phyloP scores from a whole-genome alignment of 257 asterid genomes.

The Nyctanthes arbortristis region DNA sequence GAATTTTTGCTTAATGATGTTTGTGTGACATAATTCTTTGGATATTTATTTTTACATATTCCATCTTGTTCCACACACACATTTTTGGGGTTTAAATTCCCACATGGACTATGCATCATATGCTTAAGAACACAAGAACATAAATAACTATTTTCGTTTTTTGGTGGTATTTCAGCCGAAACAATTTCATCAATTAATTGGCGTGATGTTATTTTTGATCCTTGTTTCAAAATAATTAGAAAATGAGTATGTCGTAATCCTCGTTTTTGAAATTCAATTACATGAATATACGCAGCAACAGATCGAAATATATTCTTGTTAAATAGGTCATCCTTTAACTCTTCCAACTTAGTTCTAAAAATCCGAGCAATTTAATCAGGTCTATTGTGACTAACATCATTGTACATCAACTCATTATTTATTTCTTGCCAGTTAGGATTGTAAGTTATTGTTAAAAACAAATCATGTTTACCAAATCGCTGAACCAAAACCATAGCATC shows the following conservation, averaged over 20 bases:
- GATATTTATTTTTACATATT: slow-evolving; percentile 8
- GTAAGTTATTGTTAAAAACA: no score
- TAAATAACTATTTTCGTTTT: neutral
- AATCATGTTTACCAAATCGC: no score
- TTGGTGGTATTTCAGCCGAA: neutral
- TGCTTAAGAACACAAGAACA: neutral
- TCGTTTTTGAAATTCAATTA: neutral
- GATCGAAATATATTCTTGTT: no score
- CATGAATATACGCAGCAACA: neutral
- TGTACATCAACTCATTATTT: no score
- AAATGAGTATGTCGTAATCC: neutral
- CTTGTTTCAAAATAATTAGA: neutral
- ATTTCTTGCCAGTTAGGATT: no score
- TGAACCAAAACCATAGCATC: no score
- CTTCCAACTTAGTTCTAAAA: no score
- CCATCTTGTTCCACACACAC: neutral
- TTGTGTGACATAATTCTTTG: neutral
- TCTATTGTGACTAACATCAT: no score
- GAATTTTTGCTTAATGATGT: neutral
- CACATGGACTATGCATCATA: slow-evolving; percentile 19
- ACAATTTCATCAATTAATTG: neutral
- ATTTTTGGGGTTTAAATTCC: neutral
- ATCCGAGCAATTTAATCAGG: no score
- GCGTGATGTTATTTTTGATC: neutral
- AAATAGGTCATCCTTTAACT: no score